phyloP scores from a whole-genome alignment of 202 grass and related monocot species.

The Setaria italica region DNA sequence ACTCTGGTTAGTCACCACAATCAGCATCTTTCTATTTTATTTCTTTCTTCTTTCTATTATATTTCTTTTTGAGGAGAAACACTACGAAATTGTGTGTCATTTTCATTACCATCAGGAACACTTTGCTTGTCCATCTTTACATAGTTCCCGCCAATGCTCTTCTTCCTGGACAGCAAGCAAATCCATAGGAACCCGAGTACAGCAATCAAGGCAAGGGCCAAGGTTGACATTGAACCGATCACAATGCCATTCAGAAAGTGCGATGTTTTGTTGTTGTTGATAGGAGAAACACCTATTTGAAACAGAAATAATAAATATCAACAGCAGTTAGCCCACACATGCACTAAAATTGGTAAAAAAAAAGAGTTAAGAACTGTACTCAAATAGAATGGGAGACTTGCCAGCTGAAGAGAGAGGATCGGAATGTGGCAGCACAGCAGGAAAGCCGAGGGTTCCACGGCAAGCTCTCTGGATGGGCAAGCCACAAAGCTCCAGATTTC shows the following conservation, averaged over 20 bases:
- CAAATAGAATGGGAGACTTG: slow-evolving; percentile 13
- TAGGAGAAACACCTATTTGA: slow-evolving; percentile 64
- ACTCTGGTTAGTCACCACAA: background rate
- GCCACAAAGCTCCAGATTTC: slow-evolving; percentile 92
- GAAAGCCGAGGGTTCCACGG: slow-evolving; percentile 77
- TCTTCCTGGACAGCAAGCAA: slow-evolving; percentile 90
- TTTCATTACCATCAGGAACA: slow-evolving; percentile 61
- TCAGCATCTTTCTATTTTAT: background rate
- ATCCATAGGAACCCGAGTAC: slow-evolving; percentile 88
- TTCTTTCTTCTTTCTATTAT: background rate
- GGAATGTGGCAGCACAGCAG: slow-evolving; percentile 76
- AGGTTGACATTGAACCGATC: slow-evolving; percentile 92
- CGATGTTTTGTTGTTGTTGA: slow-evolving; percentile 63
- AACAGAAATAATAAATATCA: slow-evolving; percentile 21
- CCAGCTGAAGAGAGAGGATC: slow-evolving; percentile 60
- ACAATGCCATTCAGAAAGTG: slow-evolving; percentile 94
- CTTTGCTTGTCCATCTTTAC: slow-evolving; percentile 78
- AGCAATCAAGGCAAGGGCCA: slow-evolving; percentile 75
- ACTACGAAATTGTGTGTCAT: background rate
- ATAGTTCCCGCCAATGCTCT: slow-evolving; percentile 65
- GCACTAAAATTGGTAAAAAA: background rate
- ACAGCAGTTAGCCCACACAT: background rate
- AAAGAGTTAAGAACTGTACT: background rate
- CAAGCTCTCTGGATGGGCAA: slow-evolving; percentile 81
- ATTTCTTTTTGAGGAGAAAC: background rate